phyloP scores from a whole-genome alignment of 2,329 filamentous ascomycete genomes.

The Lomentospora prolificans region DNA sequence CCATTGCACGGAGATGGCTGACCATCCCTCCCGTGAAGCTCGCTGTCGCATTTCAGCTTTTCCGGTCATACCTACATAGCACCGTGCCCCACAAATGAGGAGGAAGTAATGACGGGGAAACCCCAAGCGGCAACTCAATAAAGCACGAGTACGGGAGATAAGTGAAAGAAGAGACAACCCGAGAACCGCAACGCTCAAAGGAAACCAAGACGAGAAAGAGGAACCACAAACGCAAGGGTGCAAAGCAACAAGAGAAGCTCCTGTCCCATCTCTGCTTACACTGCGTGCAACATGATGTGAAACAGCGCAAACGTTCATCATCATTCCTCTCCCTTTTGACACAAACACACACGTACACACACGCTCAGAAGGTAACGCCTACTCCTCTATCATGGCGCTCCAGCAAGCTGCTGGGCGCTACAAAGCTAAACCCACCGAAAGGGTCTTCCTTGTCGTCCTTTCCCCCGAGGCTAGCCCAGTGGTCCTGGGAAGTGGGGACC shows the following conservation, averaged over 20 bases:
- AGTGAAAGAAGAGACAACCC: not conserved
- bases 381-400: slow-evolving; percentile 25
- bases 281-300: too few relatives aligned
- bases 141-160: not conserved
- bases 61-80: not conserved
- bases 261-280: too few relatives aligned
- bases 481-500: slow-evolving; percentile 37
- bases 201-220: not conserved
- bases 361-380: slow-evolving; percentile 24
- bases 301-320: not conserved
- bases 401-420: slow-evolving; percentile 47
- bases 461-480: slow-evolving; percentile 25
- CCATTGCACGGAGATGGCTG: too few relatives aligned
- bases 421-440: slow-evolving; percentile 57
- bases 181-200: not conserved
- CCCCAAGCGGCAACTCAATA: not conserved
- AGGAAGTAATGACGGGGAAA: not conserved
- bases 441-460: slow-evolving; percentile 40
- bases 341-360: not conserved
- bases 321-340: not conserved
- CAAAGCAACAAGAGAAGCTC: too few relatives aligned
- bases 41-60: too few relatives aligned
- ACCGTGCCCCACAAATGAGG: not conserved
- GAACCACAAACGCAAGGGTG: not conserved
- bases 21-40: too few relatives aligned